phyloP scores from a whole-genome alignment of 768 basidiomycete genomes.

The Tremella fuciformis region DNA sequence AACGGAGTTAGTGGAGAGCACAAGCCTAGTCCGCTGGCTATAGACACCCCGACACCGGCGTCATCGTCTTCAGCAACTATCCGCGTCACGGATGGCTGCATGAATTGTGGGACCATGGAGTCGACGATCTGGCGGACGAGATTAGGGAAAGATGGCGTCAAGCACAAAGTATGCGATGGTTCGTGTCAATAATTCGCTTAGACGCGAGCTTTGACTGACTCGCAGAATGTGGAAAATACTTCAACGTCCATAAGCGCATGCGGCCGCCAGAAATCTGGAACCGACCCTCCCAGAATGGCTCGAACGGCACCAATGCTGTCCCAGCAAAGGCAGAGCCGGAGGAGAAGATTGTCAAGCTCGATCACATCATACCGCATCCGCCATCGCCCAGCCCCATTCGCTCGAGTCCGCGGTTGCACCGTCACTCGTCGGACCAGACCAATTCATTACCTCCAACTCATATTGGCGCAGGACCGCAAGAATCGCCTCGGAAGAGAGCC shows the following conservation, averaged over 20 bases:
- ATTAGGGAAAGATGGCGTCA: slow-evolving; percentile 35
- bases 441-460: not conserved
- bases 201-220: not conserved
- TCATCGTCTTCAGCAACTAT: not conserved
- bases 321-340: not conserved
- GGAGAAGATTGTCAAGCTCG: not conserved
- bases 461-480: not conserved
- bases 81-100: slow-evolving; percentile 25
- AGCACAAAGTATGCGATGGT: slow-evolving; percentile 45
- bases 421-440: not conserved
- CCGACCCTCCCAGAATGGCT: not conserved
- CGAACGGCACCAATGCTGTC: not conserved
- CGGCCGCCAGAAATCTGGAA: slow-evolving; percentile 40
- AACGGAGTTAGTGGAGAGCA: slow-evolving; percentile 8
- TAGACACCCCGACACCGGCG: slow-evolving; percentile 21
- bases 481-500: slow-evolving; percentile 1
- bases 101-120: slow-evolving; percentile 39
- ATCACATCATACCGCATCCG: not conserved
- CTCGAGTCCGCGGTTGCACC: not conserved
- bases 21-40: slow-evolving; percentile 18
- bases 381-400: not conserved
- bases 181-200: slow-evolving; percentile 9
- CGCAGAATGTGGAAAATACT: slow-evolving; percentile 41
- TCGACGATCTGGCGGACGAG: slow-evolving; percentile 34
- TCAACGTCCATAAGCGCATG: slow-evolving; percentile 44